Percentiles rank a stretch among this genome's conserved stretches.
Conservation (phyloP, 2,329 filamentous ascomycete genomes). For the Sporothrix globosa region DNA sequence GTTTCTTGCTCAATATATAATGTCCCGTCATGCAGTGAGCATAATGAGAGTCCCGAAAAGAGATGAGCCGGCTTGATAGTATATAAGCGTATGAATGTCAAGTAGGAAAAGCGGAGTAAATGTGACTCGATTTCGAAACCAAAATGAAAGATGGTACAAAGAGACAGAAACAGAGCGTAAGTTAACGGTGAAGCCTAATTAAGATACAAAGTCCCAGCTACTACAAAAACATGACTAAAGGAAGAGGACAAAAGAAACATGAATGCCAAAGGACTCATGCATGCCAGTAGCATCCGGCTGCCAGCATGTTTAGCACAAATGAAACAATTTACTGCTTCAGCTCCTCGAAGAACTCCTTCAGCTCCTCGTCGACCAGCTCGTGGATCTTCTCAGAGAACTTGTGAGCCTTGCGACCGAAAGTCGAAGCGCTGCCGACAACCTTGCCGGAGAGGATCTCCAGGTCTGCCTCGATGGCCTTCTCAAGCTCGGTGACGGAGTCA, state of each 20-base stretch:
- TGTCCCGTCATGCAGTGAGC: slow-evolving; percentile 30
- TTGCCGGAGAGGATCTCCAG: slow-evolving; percentile 63
- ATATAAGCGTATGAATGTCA: slow-evolving; percentile 25
- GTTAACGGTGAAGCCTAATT: slow-evolving; percentile 1
- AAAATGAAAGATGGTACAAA: slow-evolving; percentile 11
- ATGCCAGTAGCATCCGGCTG: neutral
- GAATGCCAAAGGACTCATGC: slow-evolving; percentile 10
- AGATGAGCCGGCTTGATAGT: slow-evolving; percentile 13
- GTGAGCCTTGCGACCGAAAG: slow-evolving; percentile 60
- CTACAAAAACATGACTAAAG: slow-evolving; percentile 27
- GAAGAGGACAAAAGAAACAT: slow-evolving; percentile 30
- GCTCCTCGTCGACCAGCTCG: slow-evolving; percentile 63
- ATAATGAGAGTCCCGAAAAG: slow-evolving; percentile 17
- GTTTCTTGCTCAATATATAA: neutral
- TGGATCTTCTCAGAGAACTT: slow-evolving; percentile 67
- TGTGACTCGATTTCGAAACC: slow-evolving; percentile 24
- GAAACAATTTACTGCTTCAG: slow-evolving; percentile 45
- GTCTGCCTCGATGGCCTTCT: slow-evolving; percentile 63
- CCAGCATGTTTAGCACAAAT: neutral
- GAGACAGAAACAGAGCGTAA: neutral
- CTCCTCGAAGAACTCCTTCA: slow-evolving; percentile 63
- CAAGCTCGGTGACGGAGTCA: slow-evolving; percentile 60
- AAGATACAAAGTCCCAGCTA: slow-evolving; percentile 25
- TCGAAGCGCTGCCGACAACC: slow-evolving; percentile 58
- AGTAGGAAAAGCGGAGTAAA: neutral